Evolutionary conservation across 805 yeast genomes (phyloP).

Genomic region (Pichia phayaonensis): DNA sequence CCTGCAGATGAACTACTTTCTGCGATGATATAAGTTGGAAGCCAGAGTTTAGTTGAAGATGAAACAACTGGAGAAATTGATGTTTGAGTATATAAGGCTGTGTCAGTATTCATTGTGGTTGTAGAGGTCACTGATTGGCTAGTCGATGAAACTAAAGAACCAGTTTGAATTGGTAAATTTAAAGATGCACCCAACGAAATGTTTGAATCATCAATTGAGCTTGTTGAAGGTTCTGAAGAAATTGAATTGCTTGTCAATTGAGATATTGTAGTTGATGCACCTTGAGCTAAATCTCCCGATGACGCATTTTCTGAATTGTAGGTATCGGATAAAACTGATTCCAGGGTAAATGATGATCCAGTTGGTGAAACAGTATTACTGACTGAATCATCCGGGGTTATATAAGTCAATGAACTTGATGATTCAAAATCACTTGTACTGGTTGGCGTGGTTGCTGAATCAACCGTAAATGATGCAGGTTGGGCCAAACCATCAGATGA

Average conservation of each 20-base stretch:
- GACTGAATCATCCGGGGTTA: not conserved
- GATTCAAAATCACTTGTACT: not conserved
- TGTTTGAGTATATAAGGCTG: not conserved
- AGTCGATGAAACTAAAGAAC: not conserved
- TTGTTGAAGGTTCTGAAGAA: not conserved
- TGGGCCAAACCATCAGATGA: not conserved
- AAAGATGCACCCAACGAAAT: not conserved
- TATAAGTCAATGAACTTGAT: not conserved
- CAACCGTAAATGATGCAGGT: not conserved
- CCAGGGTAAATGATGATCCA: not conserved
- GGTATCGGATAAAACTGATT: not conserved
- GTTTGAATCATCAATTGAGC: not conserved
- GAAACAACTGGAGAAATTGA: not conserved
- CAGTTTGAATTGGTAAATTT: not conserved
- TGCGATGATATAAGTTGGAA: constrained; percentile 14
- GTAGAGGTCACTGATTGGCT: not conserved
- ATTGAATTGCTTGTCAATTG: not conserved
- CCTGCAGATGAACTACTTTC: constrained; percentile 3
- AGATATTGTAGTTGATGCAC: not conserved
- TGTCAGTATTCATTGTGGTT: no score
- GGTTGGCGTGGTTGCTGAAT: not conserved
- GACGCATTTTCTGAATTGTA: not conserved
- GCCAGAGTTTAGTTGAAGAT: constrained; percentile 11
- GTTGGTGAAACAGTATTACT: not conserved
- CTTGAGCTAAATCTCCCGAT: not conserved